These are phyloP conservation scores for Phaeosphaeria sp. DNA, from an alignment of 2,329 filamentous ascomycete genomes.

Conservation along the genomic window DNA sequence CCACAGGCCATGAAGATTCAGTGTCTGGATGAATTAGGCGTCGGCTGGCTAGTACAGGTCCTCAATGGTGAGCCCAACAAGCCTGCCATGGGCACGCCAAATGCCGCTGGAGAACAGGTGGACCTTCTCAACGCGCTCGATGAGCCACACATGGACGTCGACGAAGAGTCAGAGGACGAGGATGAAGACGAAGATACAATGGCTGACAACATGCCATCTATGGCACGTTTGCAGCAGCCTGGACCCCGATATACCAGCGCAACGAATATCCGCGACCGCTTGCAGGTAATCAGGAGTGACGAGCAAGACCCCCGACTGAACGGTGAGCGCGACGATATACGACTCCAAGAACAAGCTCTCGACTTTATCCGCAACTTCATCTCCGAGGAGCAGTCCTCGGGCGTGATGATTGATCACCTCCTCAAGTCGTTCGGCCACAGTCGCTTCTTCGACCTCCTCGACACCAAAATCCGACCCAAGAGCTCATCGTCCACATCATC, in stretches of 20 bases:
- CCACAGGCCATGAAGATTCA: slow-evolving; percentile 75
- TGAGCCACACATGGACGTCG: slow-evolving; percentile 51
- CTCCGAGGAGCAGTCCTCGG: slow-evolving; percentile 63
- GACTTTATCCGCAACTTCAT: slow-evolving; percentile 91
- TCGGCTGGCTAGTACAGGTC: slow-evolving; percentile 80
- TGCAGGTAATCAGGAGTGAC: slow-evolving; percentile 61
- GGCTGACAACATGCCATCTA: slow-evolving; percentile 52
- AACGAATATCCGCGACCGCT: slow-evolving; percentile 46
- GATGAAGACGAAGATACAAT: slow-evolving; percentile 58
- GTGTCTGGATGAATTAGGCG: slow-evolving; percentile 77
- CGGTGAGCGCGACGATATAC: slow-evolving; percentile 77
- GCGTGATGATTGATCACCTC: slow-evolving; percentile 82
- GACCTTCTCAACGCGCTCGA: slow-evolving; percentile 63
- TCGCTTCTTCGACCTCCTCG: slow-evolving; percentile 79
- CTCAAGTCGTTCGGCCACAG: slow-evolving; percentile 78
- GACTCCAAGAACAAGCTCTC: slow-evolving; percentile 88
- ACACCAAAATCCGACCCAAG: slow-evolving; percentile 73
- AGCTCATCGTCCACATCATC: slow-evolving; percentile 12
- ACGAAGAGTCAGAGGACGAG: slow-evolving; percentile 47
- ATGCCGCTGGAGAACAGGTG: slow-evolving; percentile 66
- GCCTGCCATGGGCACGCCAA: slow-evolving; percentile 60
- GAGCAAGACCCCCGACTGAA: slow-evolving; percentile 73
- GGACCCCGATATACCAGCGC: slow-evolving; percentile 46
- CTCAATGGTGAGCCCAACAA: slow-evolving; percentile 66
- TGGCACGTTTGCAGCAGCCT: slow-evolving; percentile 45